Conservation (phyloP, 345 rosid genomes). For the Trapa bicornis region DNA sequence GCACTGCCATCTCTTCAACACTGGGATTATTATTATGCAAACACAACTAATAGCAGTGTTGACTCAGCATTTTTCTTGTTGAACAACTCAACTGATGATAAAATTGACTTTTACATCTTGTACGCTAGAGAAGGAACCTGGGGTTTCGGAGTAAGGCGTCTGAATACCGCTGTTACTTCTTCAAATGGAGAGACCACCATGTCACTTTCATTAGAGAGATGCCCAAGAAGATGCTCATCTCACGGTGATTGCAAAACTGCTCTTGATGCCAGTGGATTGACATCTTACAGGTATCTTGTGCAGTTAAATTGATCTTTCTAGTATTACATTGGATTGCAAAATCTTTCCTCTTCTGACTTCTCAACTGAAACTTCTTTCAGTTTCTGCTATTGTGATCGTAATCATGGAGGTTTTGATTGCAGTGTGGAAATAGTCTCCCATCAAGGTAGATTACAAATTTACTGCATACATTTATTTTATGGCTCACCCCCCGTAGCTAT, state of each 20-base stretch:
- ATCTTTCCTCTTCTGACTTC: slow-evolving; percentile 1
- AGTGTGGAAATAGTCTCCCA: slow-evolving; percentile 68
- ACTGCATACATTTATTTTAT: not conserved
- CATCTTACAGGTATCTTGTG: slow-evolving; percentile 55
- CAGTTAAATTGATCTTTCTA: not conserved
- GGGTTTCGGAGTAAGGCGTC: slow-evolving; percentile 61
- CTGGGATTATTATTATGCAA: slow-evolving; percentile 77
- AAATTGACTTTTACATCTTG: slow-evolving; percentile 72
- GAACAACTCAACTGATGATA: slow-evolving; percentile 61
- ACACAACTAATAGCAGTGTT: slow-evolving; percentile 43
- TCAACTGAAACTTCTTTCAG: slow-evolving; percentile 19
- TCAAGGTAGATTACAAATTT: slow-evolving; percentile 29
- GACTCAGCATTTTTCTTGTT: slow-evolving; percentile 52
- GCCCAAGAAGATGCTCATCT: slow-evolving; percentile 76
- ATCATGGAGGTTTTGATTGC: slow-evolving; percentile 95
- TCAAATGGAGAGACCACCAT: slow-evolving; percentile 37
- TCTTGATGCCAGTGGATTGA: slow-evolving; percentile 86
- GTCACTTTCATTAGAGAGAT: slow-evolving; percentile 83
- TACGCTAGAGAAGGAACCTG: slow-evolving; percentile 87
- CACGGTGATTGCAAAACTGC: slow-evolving; percentile 65
- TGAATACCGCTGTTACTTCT: slow-evolving; percentile 18
- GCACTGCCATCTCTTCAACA: slow-evolving; percentile 56
- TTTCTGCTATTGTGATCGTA: slow-evolving; percentile 78
- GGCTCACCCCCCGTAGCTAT: not conserved
- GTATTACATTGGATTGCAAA: not conserved